Evolutionary conservation across 495 filamentous ascomycete genomes (phyloP), one percentile per base, ranked within the genome.

Genomic region (Lichenothelia convexa): DNA sequence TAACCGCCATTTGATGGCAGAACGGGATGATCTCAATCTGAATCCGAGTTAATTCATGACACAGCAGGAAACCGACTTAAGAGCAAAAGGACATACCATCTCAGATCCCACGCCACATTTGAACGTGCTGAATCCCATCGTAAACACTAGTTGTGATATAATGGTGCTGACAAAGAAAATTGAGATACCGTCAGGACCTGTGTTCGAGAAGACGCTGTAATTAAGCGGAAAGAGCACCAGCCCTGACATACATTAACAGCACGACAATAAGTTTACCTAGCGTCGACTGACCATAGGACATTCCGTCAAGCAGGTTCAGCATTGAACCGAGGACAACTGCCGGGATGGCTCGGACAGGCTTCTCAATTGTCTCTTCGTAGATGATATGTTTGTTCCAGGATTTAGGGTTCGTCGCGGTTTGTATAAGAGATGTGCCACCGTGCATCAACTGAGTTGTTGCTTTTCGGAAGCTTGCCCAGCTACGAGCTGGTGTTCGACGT

Each of bases 131-230:
- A 82, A 80, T 4, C 73, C 68, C 36, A 64, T 67, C 1, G 87
- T 94, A 54, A 86, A 95, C n/a, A 82, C 78, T 31, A 97, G 55
- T 49, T 97, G 89, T 1, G 91, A 77, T 18, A 97, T 68, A 42
- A 97, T 93, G 39, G 82, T 91, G 61, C 86, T 94, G 43, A 97
- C 79, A 50, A 94, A 97, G 59, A 94, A 97, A 63, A 97, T 95
- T 0, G 91, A 93, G 39, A 97, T 92, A 11, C 89, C 89, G 35
- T 93, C 87, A 3, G 85, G 70, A 3, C 85, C 89, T 18, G 94
- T 68, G 33, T 73, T 62, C 19, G 74, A 64, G 50, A 97, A 97
- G 13, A 92, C 69, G 1, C 77, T 70, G 46, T 79, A 75, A 15
- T 83, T 82, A 18, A 95, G 64, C 4, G 89, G 89, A 43, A 97